Base-by-base conservation (phyloP, 108 stramenopile genomes). In the Cyclostephanos tholiformis region DNA sequence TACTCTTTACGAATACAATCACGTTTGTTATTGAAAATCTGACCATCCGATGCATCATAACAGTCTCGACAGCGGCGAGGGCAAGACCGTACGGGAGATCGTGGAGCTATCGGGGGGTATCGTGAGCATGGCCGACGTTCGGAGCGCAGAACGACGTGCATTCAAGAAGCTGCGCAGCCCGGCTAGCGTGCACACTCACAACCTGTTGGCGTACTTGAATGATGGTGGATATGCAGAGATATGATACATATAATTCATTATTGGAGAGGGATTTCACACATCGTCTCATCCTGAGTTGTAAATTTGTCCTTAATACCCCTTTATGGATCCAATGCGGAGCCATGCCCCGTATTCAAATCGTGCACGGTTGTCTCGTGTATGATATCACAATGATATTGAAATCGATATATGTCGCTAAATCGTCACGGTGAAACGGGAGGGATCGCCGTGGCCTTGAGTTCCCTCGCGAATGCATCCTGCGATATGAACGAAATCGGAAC, bases 41-140 rank as follows among this genome's bases (percentile, higher is more conserved):
- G n/a, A n/a, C n/a, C n/a, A n/a, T n/a, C n/a, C n/a, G n/a, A n/a
- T n/a, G n/a, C n/a, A n/a, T n/a, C n/a, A n/a, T n/a, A n/a, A n/a
- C n/a, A n/a, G n/a, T n/a, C 65, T 92, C 49, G 94, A 95, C 69
- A 90, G 88, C 69, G 91, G 94, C 20, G 76, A 86, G 17, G 82
- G 78, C 2, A 74, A 87, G 51, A 85, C 88, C 12, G 80, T 75
- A 9, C 69, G 82, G 19, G 83, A 95, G 77, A 88, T 95, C 38
- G 84, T 73, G 4, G 81, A 85, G 14, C 63, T 85, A n/a, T 88
- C 78, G 58, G 87, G 85, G n/a, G 88, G 85, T 11, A 61, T 63
- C 22, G 43, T 91, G 3, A 85, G 71, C 35, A 53, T 75, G 38
- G 39, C 77, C 20, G 86, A 91, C 59, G 82, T 94, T 1, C 79